Evolutionary conservation across 257 asterid genomes (phyloP), one percentile per base, ranked within the genome.

Genomic region (Phtheirospermum japonicum): DNA sequence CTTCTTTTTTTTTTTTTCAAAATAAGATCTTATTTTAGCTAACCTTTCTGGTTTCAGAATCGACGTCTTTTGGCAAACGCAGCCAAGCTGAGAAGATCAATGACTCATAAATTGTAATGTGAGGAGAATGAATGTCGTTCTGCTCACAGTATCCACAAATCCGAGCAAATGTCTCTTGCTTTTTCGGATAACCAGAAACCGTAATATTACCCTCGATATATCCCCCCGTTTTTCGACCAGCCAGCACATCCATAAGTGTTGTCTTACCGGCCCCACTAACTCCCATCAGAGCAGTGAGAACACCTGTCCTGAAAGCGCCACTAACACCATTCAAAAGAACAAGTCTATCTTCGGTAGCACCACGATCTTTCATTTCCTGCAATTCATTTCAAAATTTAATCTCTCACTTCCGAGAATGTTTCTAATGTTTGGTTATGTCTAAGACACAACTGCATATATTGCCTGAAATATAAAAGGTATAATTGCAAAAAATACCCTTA

Each of bases 241-340:
- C n/a, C n/a, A n/a, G n/a, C n/a, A n/a, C n/a, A n/a, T n/a, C n/a
- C n/a, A 83, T 69, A 36, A 83, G 77, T 4, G 87, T 80, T 1
- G 90, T 80, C 72, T 80, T 81, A 16, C 86, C 86, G 0, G 87
- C 90, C 19, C 90, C 90, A 43, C 85, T 83, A 19, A 80, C 82
- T 14, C 90, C 90, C 83, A 83, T 80, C 30, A 83, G 65, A 59
- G 89, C 89, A 2, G 84, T 80, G 30, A 83, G 83, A 73, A 83
- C 81, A 6, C 86, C 84, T 0, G 86, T 86, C 52, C 81, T 71
- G 66, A 83, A 83, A 23, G 83, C 79, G 6, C 89, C 89, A 57
- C 84, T 80, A 0, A 83, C 81, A 26, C 81, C 74, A 34, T 81
- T 81, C 48, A 84, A 63, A 63, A 81, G 85, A 20, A 76, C 65